A percentile compares a stretch with the other conserved stretches of the same genome.
Conservation (phyloP, 2,329 filamentous ascomycete genomes). For the Colletotrichum eleusines region DNA sequence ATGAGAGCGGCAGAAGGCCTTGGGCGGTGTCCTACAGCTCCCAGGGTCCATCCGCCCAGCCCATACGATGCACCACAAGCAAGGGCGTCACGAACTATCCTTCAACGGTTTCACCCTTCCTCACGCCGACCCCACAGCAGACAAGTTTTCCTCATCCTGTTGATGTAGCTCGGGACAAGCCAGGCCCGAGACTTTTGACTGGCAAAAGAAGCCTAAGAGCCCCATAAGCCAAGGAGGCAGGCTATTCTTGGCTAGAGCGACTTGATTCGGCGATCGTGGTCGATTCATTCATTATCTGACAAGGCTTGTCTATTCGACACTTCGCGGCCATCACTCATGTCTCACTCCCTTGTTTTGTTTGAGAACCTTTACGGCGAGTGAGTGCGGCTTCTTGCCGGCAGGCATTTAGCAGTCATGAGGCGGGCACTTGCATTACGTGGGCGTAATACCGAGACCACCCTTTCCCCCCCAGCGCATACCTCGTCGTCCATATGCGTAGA, state of each 20-base stretch:
- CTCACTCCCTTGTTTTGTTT: not conserved
- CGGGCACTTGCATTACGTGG: not conserved
- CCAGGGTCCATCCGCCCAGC: not conserved
- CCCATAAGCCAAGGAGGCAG: not conserved
- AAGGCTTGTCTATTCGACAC: not conserved
- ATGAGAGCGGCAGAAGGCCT: conserved; percentile 4
- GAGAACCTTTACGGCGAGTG: not conserved
- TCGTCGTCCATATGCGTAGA: conserved; percentile 17
- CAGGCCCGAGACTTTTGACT: not conserved
- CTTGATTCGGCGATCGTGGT: conserved; percentile 5
- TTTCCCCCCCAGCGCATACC: not conserved
- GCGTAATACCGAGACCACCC: conserved; percentile 8
- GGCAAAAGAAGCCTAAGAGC: not conserved
- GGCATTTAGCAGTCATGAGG: not conserved
- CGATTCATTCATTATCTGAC: not conserved
- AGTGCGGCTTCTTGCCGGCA: not conserved
- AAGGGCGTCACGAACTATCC: conserved; percentile 15
- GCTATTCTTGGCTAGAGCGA: not conserved
- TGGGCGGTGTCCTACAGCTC: conserved; percentile 6
- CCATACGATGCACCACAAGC: not conserved
- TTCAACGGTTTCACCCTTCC: not conserved
- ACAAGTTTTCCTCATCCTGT: not conserved
- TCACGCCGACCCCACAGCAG: not conserved
- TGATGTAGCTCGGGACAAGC: not conserved
- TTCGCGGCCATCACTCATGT: not conserved